Evolutionary conservation across 305 asterid genomes (phyloP).

Genomic region (Fraxinus paxiana): DNA sequence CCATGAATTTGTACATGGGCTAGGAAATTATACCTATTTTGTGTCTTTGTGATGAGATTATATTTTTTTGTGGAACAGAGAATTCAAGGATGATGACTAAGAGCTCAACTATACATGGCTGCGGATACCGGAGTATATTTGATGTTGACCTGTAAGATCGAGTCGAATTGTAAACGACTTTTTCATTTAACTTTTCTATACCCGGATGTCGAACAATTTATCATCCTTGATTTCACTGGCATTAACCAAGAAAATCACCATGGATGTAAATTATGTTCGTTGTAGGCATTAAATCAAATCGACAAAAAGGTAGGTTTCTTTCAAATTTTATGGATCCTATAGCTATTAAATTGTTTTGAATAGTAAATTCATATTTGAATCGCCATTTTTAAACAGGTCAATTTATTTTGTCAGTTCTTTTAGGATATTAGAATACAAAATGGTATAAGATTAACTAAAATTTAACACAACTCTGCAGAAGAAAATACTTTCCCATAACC

Average conservation of each 20-base stretch:
- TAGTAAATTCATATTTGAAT: background rate
- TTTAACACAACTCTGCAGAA: background rate
- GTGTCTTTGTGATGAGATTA: background rate
- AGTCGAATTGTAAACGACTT: background rate
- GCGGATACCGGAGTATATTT: background rate
- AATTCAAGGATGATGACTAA: conserved; percentile 91
- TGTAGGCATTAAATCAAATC: background rate
- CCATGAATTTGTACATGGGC: background rate
- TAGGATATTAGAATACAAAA: background rate
- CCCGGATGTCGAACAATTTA: background rate
- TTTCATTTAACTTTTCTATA: background rate
- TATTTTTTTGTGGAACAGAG: conserved; percentile 41
- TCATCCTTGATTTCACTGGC: background rate
- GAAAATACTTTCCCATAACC: background rate
- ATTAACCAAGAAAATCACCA: background rate
- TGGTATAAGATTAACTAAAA: background rate
- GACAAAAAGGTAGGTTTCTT: background rate
- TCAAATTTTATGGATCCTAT: background rate
- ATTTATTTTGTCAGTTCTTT: background rate
- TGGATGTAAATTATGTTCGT: background rate
- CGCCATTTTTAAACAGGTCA: background rate
- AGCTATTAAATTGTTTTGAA: background rate
- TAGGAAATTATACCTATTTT: background rate
- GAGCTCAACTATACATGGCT: conserved; percentile 24
- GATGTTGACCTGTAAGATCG: background rate